Evolutionary conservation across 352 stramenopile species (phyloP).

Genomic region (Phytophthora hybrid): DNA sequence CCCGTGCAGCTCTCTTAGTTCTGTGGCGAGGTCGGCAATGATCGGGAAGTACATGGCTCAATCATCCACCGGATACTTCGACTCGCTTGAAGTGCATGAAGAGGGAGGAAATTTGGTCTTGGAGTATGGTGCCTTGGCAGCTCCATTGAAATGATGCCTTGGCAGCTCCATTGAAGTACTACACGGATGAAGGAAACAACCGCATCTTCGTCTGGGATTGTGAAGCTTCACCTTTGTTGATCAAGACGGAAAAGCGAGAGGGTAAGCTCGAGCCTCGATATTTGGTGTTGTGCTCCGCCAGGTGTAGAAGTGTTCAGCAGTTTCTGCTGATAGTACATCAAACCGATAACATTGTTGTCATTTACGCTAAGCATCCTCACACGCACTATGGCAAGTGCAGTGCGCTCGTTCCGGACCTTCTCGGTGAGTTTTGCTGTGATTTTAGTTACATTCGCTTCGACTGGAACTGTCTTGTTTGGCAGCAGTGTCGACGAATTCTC

Average conservation of each 20-base stretch:
- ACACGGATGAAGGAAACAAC: constrained; percentile 30
- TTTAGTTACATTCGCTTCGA: constrained; percentile 57
- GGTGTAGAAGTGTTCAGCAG: constrained; percentile 17
- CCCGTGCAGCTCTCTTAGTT: constrained; percentile 34
- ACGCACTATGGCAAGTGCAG: constrained; percentile 53
- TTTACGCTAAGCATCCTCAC: constrained; percentile 59
- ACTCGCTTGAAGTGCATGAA: constrained; percentile 39
- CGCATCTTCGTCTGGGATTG: constrained; percentile 42
- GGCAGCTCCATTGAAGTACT: constrained; percentile 39
- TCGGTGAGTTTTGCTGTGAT: constrained; percentile 64
- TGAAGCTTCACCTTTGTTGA: constrained; percentile 15
- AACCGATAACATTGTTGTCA: no score
- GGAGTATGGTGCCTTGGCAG: constrained; percentile 35
- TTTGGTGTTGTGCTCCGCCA: constrained; percentile 41
- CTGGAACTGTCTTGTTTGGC: constrained; percentile 63
- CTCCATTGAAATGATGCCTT: constrained; percentile 39
- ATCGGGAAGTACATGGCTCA: constrained; percentile 55
- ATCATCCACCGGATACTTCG: constrained; percentile 50
- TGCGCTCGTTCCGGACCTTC: constrained; percentile 61
- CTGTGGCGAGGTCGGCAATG: constrained; percentile 38
- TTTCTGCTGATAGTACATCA: constrained; percentile 3
- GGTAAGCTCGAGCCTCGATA: constrained; percentile 29
- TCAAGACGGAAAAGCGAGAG: constrained; percentile 28
- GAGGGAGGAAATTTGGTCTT: constrained; percentile 25
- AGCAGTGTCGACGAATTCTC: constrained; percentile 61